Base-by-base conservation (phyloP, 352 stramenopile genomes). In the Phytopythium chamaehyphon region DNA sequence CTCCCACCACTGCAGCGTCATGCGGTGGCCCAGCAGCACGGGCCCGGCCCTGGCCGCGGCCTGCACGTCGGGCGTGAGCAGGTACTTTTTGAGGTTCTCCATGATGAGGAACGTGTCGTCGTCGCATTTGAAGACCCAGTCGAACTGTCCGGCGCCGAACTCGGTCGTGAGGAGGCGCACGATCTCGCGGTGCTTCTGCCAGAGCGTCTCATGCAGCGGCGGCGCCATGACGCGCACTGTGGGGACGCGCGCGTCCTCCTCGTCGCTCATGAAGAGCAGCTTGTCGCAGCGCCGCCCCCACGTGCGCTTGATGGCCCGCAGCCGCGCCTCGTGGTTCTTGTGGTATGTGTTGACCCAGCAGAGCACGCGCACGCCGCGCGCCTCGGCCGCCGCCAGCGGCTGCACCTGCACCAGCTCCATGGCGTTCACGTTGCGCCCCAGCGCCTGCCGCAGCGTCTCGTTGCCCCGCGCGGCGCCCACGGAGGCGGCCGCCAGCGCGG, bases 61-160 rank as follows among this genome's bases (percentile, higher is more conserved):
- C 21, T 54, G 53, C 31, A 89, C 78, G 23, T 73, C 61, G 0
- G 66, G 65, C 18, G 74, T 83, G 2, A 77, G 72, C 15, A 95
- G 49, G 28, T 84, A 88, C 22, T 55, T 56, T 59, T 89, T 88
- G 35, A 95, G 73, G 61, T 95, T 95, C 55, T 95, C 85, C 66
- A 93, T 83, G 37, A 95, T 50, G 14, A 92, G 40, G 51, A 90
- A 93, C 16, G 85, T 95, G 55, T 95, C 85, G 69, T 95, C 85
- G 61, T 95, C 85, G 53, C 80, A 90, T 57, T 93, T 95, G 61
- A 90, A 91, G 51, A 95, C 67, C 82, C 83, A 95, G 60, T 95
- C 80, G 44, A 90, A 94, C 22, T 88, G 61, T 16, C 64, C 61
- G 23, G 84, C 66, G 9, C 47, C 43, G 49, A 75, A 91, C 55